Percentiles rank a stretch among this genome's conserved stretches.
These are phyloP conservation scores for Aspergillus sojae DNA, from an alignment of 2,329 filamentous ascomycete genomes.

Conservation along the genomic window DNA sequence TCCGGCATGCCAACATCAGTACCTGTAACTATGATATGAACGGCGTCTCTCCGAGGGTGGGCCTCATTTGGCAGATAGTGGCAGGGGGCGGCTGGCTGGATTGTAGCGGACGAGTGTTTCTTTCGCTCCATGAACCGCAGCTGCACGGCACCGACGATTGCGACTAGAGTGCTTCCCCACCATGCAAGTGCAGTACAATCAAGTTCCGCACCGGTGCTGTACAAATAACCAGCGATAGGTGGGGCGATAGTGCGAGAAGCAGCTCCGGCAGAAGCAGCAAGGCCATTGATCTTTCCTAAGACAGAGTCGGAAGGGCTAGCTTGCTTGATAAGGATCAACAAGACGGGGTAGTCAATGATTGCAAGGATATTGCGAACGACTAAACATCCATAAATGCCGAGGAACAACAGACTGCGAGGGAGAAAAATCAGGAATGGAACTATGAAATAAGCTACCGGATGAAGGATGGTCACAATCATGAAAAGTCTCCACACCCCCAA, in stretches of 20 bases:
- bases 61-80: conserved; percentile 22
- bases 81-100: conserved; percentile 39
- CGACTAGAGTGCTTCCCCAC: conserved; percentile 62
- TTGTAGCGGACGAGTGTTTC: conserved; percentile 44
- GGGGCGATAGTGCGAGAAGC: conserved; percentile 70
- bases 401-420: conserved; percentile 56
- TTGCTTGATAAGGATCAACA: conserved; percentile 73
- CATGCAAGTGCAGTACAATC: conserved; percentile 64
- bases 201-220: conserved; percentile 61
- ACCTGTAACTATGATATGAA: conserved; percentile 36
- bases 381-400: conserved; percentile 68
- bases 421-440: conserved; percentile 69
- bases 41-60: conserved; percentile 24
- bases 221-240: conserved; percentile 68
- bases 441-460: conserved; percentile 69
- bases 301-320: conserved; percentile 64
- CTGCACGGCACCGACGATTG: conserved; percentile 59
- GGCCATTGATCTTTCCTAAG: conserved; percentile 71
- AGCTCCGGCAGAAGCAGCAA: conserved; percentile 72
- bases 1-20: conserved; percentile 10
- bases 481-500: conserved; percentile 71
- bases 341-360: conserved; percentile 68
- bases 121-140: conserved; percentile 58
- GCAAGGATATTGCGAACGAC: conserved; percentile 68
- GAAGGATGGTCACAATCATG: conserved; percentile 64